Percentiles rank a stretch among this genome's conserved stretches.
These are phyloP conservation scores for Epicoccum nigrum DNA, from an alignment of 2,329 filamentous ascomycete species.

Conservation along the genomic window DNA sequence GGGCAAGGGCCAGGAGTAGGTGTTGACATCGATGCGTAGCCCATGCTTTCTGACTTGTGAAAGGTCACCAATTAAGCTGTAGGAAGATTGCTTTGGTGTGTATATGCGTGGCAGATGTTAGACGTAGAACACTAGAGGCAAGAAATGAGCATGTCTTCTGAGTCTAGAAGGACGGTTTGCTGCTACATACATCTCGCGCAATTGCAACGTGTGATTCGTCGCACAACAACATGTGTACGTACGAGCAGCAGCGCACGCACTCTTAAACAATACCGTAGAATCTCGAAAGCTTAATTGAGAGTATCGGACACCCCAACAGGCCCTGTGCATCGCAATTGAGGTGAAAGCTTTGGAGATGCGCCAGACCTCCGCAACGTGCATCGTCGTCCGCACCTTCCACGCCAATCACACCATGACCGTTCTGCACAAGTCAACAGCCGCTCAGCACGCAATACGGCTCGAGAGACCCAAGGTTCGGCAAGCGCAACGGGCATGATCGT, in stretches of 20 bases:
- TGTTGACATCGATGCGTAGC: neutral
- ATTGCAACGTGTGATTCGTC: too few species aligned
- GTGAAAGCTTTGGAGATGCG: neutral
- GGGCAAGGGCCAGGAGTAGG: conserved; percentile 33
- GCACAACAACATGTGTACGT: too few species aligned
- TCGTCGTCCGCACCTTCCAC: neutral
- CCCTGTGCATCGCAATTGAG: neutral
- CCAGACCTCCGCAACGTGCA: neutral
- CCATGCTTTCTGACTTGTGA: conserved; percentile 11
- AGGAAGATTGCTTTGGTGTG: neutral
- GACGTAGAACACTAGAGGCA: neutral
- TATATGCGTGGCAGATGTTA: conserved; percentile 5
- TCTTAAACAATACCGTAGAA: too few species aligned
- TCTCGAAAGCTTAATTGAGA: too few species aligned
- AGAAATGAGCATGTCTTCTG: too few species aligned
- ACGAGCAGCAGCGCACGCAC: too few species aligned
- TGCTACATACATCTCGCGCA: too few species aligned
- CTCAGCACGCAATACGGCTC: conserved; percentile 15
- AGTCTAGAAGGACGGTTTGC: too few species aligned
- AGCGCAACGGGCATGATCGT: conserved; percentile 16
- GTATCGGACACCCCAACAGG: neutral
- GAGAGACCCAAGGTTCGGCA: conserved; percentile 1
- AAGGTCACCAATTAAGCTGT: conserved; percentile 15
- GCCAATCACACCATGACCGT: conserved; percentile 10
- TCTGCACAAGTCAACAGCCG: conserved; percentile 1